phyloP scores from a whole-genome alignment of 2,329 filamentous ascomycete species.

The Pseudocercospora fuligena region DNA sequence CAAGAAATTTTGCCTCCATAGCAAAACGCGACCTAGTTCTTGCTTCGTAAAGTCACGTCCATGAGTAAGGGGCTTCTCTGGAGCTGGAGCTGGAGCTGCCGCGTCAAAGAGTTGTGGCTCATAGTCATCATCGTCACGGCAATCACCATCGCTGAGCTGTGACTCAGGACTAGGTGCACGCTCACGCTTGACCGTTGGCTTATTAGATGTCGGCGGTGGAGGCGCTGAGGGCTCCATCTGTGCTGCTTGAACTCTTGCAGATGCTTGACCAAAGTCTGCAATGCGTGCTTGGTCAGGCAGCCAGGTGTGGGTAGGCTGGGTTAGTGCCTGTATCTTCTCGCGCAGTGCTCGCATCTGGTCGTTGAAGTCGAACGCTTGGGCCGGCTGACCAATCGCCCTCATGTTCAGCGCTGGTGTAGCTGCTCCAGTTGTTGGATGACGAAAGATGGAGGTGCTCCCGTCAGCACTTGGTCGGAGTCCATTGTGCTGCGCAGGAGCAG shows the following conservation, averaged over 20 bases:
- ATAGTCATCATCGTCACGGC: no score
- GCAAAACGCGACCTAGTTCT: no score
- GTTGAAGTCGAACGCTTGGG: neutral
- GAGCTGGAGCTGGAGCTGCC: no score
- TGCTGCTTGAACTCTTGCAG: neutral
- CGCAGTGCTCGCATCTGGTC: neutral
- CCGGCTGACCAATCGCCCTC: no score
- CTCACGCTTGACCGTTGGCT: neutral
- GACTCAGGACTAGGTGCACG: neutral
- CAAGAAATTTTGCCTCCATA: neutral
- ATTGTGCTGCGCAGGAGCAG: neutral
- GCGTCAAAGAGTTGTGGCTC: no score
- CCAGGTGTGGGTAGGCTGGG: no score
- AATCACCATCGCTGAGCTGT: neutral
- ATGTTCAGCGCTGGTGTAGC: neutral
- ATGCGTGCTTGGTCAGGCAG: neutral
- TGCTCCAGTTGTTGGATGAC: neutral
- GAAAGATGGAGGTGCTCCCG: neutral
- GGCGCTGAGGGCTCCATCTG: no score
- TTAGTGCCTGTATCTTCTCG: neutral
- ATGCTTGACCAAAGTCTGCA: neutral
- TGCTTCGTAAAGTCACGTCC: no score
- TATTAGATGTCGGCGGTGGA: no score
- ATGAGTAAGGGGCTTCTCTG: no score
- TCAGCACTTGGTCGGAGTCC: neutral